These are phyloP conservation scores for Microstegium vimineum DNA, from an alignment of 176 grass and related monocot genomes.

Conservation along the genomic window DNA sequence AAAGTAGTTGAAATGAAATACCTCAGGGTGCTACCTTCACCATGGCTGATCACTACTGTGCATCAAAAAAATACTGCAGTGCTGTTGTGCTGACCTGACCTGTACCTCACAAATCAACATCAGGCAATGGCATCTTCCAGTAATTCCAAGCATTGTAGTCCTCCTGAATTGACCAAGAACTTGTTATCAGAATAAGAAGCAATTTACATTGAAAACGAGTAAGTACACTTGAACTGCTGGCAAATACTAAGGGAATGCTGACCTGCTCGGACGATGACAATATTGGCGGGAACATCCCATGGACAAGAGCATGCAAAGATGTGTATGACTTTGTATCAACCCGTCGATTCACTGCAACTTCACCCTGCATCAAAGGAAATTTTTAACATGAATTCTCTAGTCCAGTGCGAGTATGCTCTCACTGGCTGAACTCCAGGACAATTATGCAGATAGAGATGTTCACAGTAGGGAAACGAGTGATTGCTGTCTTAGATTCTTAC, in stretches of 20 bases:
- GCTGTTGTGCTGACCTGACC: neutral
- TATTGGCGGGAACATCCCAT: slow-evolving; percentile 91
- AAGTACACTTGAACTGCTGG: neutral
- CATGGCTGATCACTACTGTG: neutral
- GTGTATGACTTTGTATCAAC: slow-evolving; percentile 89
- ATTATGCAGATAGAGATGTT: neutral
- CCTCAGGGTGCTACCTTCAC: slow-evolving; percentile 7
- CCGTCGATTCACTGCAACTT: slow-evolving; percentile 85
- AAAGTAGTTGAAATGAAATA: slow-evolving; percentile 12
- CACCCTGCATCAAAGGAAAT: slow-evolving; percentile 46
- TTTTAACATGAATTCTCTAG: neutral
- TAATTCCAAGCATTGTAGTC: slow-evolving; percentile 83
- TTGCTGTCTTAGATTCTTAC: slow-evolving; percentile 23
- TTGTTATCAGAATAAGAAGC: slow-evolving; percentile 6
- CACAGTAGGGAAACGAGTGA: neutral
- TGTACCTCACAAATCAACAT: slow-evolving; percentile 58
- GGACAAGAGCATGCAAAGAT: slow-evolving; percentile 77
- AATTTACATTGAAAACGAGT: neutral
- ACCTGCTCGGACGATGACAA: slow-evolving; percentile 71
- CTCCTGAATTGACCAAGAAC: slow-evolving; percentile 55
- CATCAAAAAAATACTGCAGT: neutral
- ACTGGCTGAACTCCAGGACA: neutral
- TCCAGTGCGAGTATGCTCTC: neutral
- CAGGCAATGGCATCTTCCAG: slow-evolving; percentile 79
- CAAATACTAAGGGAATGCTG: neutral